These are phyloP conservation scores for Aspergillus nanangensis DNA, from an alignment of 495 filamentous ascomycete genomes.

Conservation along the genomic window DNA sequence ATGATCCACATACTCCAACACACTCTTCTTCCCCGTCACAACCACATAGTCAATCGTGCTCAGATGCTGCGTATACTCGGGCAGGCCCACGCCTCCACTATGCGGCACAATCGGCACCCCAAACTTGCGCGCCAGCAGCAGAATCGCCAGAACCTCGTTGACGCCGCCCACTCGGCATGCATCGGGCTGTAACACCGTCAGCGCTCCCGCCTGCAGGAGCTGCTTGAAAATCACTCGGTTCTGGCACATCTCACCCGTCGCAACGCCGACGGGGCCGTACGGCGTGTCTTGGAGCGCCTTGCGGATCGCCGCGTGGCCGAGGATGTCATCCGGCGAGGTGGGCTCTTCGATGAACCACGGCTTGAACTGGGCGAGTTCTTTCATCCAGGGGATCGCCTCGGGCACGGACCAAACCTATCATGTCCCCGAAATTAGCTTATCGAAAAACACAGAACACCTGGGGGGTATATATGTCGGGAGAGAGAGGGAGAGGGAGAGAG, in stretches of 20 bases:
- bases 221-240: constrained; percentile 95
- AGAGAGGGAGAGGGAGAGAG: neutral
- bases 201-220: constrained; percentile 68
- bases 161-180: constrained; percentile 89
- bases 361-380: constrained; percentile 73
- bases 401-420: constrained; percentile 80
- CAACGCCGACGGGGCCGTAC: constrained; percentile 70
- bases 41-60: constrained; percentile 93
- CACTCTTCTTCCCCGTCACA: constrained; percentile 72
- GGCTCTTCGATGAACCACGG: constrained; percentile 98
- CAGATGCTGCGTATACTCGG: constrained; percentile 92
- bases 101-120: constrained; percentile 83
- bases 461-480: too few relatives aligned
- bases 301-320: constrained; percentile 80
- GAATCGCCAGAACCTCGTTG: constrained; percentile 88
- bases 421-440: neutral
- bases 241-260: constrained; percentile 96
- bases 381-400: constrained; percentile 87
- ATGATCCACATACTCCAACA: constrained; percentile 91
- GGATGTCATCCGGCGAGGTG: constrained; percentile 88
- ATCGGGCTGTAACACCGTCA: constrained; percentile 88
- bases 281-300: constrained; percentile 65
- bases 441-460: too few relatives aligned
- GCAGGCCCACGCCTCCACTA: constrained; percentile 82
- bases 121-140: constrained; percentile 84